A percentile compares a stretch with the other conserved stretches of the same genome.
Evolutionary conservation across 192 early-diverging fungal species (phyloP).

Genomic region (Martensiomyces pterosporus): DNA sequence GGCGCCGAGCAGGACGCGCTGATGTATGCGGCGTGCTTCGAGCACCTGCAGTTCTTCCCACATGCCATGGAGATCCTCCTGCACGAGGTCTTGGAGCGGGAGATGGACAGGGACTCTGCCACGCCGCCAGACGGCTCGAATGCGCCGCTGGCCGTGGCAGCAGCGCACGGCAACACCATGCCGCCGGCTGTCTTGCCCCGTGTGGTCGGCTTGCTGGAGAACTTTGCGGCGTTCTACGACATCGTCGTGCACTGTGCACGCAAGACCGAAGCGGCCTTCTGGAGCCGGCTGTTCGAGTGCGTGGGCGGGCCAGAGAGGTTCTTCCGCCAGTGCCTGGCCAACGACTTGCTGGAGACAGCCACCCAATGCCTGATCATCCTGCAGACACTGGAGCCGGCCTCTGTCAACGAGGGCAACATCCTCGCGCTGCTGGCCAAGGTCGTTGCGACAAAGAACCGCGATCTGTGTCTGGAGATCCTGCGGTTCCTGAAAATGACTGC

Average conservation of each 20-base stretch:
- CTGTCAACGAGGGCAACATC: slow-evolving; percentile 16
- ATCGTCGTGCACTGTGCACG: slow-evolving; percentile 93
- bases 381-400: slow-evolving; percentile 79
- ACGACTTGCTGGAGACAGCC: slow-evolving; percentile 71
- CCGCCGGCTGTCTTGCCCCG: slow-evolving; percentile 67
- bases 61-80: slow-evolving; percentile 92
- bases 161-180: too few species aligned
- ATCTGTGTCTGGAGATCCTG: slow-evolving; percentile 34
- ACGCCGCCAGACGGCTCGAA: too few species aligned
- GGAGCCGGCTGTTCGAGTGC: slow-evolving; percentile 81
- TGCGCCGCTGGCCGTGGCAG: too few species aligned
- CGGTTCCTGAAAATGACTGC: slow-evolving; percentile 30
- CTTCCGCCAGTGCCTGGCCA: slow-evolving; percentile 75
- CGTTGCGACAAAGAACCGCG: slow-evolving; percentile 6
- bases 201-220: slow-evolving; percentile 71
- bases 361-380: slow-evolving; percentile 90
- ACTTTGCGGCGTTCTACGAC: slow-evolving; percentile 74
- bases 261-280: slow-evolving; percentile 92
- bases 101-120: slow-evolving; percentile 62
- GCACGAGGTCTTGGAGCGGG: slow-evolving; percentile 82
- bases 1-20: slow-evolving; percentile 39
- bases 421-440: slow-evolving; percentile 22
- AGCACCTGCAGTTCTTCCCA: slow-evolving; percentile 78
- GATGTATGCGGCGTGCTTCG: slow-evolving; percentile 55
- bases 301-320: slow-evolving; percentile 80